These are phyloP conservation scores for Anastatica hierochuntica DNA, from an alignment of 345 rosid species.

Conservation along the genomic window DNA sequence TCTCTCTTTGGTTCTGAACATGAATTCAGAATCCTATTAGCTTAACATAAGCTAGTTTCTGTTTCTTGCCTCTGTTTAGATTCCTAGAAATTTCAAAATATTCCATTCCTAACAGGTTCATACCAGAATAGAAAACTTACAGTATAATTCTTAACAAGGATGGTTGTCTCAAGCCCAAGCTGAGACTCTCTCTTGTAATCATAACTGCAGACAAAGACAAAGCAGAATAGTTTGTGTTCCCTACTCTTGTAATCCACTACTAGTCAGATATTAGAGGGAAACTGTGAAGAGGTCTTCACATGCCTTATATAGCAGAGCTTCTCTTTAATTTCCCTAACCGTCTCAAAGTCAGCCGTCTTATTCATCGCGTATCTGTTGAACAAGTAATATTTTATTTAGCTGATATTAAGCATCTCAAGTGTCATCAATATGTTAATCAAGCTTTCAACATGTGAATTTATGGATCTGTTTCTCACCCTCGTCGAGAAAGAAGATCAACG, in stretches of 20 bases:
- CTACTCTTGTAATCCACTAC: neutral
- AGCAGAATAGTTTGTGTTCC: slow-evolving; percentile 6
- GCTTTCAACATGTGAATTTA: neutral
- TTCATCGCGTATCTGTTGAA: slow-evolving; percentile 80
- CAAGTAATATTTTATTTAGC: slow-evolving; percentile 4
- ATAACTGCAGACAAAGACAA: slow-evolving; percentile 41
- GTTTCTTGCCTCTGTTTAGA: neutral
- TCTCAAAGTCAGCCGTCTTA: slow-evolving; percentile 85
- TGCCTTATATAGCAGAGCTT: slow-evolving; percentile 92
- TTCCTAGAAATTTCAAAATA: neutral
- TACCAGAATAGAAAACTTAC: slow-evolving; percentile 35
- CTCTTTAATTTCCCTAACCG: slow-evolving; percentile 93
- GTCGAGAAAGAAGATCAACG: slow-evolving; percentile 83
- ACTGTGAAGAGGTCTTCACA: slow-evolving; percentile 3
- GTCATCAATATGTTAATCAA: slow-evolving; percentile 2
- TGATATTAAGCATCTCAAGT: neutral
- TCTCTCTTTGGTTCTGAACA: neutral
- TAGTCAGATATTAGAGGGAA: neutral
- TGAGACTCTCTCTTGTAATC: slow-evolving; percentile 95
- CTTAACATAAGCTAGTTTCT: neutral
- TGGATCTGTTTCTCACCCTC: slow-evolving; percentile 57
- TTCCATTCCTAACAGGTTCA: neutral
- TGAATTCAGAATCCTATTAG: neutral
- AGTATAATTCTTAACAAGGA: slow-evolving; percentile 90
- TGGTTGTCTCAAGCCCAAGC: slow-evolving; percentile 90